Conservation (phyloP, 768 basidiomycete species). For the Tricholoma bakamatsutake region DNA sequence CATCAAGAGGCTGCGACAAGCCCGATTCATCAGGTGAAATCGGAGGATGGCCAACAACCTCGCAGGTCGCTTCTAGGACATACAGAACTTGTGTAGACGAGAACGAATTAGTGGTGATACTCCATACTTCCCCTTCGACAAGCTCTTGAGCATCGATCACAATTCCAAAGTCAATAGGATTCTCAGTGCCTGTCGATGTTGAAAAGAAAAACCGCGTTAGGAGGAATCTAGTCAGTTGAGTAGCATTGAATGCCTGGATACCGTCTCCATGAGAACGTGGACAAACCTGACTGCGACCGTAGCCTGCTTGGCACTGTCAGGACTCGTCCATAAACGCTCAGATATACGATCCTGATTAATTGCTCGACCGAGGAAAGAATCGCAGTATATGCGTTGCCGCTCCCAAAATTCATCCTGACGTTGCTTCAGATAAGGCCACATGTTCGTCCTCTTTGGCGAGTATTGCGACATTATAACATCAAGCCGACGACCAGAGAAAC, state of each 20-base stretch:
- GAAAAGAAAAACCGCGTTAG: constrained; percentile 59
- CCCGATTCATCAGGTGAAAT: background rate
- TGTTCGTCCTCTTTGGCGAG: constrained; percentile 45
- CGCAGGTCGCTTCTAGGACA: constrained; percentile 68
- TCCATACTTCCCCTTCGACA: constrained; percentile 56
- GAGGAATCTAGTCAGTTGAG: constrained; percentile 41
- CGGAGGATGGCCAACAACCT: constrained; percentile 49
- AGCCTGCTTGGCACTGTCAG: constrained; percentile 53
- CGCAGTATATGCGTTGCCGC: constrained; percentile 34
- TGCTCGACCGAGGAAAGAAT: constrained; percentile 44
- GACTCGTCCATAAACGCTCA: constrained; percentile 49
- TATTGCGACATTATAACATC: constrained; percentile 30
- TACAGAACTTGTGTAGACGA: constrained; percentile 34
- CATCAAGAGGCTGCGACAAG: background rate
- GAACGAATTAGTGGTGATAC: constrained; percentile 29
- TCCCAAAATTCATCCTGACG: constrained; percentile 38
- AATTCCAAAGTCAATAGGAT: constrained; percentile 19
- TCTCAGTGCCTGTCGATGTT: constrained; percentile 43
- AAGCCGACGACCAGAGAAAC: constrained; percentile 48
- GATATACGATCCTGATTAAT: constrained; percentile 34
- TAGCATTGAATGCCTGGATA: background rate
- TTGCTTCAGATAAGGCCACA: constrained; percentile 66
- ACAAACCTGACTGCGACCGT: constrained; percentile 49
- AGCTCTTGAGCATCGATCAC: constrained; percentile 49
- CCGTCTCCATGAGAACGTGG: background rate